These are phyloP conservation scores for Emericellopsis atlantica DNA, from an alignment of 2,329 filamentous ascomycete species.

Conservation along the genomic window DNA sequence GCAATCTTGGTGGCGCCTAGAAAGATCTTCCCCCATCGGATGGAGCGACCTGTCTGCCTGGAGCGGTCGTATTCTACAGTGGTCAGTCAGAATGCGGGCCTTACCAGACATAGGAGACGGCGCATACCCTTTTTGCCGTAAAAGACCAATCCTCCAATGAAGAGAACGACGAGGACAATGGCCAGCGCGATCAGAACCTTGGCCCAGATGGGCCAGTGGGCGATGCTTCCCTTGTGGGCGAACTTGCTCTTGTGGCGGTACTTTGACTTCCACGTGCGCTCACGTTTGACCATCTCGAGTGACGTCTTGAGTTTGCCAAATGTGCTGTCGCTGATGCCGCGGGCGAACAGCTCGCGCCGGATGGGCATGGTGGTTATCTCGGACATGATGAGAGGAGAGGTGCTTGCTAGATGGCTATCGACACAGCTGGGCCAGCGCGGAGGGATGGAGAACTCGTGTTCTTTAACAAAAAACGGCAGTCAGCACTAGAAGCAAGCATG, in stretches of 20 bases:
- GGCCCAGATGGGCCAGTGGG: background rate
- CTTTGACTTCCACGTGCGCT: constrained; percentile 10
- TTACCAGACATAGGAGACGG: background rate
- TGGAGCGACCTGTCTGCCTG: constrained; percentile 4
- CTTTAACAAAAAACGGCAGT: too few species aligned
- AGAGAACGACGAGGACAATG: background rate
- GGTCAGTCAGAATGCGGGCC: background rate
- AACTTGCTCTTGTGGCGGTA: constrained; percentile 7
- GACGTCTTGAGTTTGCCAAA: too few species aligned
- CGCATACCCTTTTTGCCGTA: background rate
- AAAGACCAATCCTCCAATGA: background rate
- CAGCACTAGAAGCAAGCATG: too few species aligned
- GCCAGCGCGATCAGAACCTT: background rate
- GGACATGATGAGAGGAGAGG: too few species aligned
- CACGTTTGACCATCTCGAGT: too few species aligned
- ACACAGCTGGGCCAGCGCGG: too few species aligned
- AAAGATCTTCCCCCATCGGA: constrained; percentile 5
- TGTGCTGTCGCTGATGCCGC: too few species aligned
- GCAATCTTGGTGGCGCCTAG: constrained; percentile 6
- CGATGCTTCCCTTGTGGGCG: background rate
- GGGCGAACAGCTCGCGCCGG: too few species aligned
- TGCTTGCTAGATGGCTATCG: too few species aligned
- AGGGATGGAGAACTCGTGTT: too few species aligned
- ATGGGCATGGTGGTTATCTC: too few species aligned
- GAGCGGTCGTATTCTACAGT: background rate